These are phyloP conservation scores for Cupressus sempervirens DNA, from an alignment of 75 land plant species.

Conservation along the genomic window DNA sequence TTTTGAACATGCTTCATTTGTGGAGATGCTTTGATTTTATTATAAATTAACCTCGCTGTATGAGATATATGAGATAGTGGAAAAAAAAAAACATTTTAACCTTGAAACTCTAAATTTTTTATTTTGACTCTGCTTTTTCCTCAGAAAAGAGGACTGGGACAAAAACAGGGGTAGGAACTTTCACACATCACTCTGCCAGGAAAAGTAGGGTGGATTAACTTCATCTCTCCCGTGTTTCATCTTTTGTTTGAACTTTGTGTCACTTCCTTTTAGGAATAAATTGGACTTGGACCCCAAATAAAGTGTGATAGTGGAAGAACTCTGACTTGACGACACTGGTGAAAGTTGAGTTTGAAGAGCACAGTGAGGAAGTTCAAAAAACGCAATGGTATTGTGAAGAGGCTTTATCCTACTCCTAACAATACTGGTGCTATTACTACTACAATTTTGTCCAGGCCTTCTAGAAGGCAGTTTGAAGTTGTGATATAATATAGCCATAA, in stretches of 20 bases:
- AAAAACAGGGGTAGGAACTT: no score
- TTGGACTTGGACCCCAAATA: background rate
- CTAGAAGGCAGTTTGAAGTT: background rate
- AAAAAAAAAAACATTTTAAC: background rate
- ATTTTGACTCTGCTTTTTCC: background rate
- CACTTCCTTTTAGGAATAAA: background rate
- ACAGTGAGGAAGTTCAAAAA: no score
- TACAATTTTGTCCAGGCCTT: background rate
- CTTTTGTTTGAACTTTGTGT: background rate
- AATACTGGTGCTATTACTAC: background rate
- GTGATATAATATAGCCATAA: background rate
- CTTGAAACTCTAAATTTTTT: background rate
- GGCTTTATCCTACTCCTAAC: background rate
- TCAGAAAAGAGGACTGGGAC: background rate
- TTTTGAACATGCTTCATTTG: background rate
- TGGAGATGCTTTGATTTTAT: background rate
- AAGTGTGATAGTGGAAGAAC: no score
- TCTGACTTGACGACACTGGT: no score
- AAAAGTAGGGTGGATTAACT: background rate
- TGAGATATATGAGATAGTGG: background rate
- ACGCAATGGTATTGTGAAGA: no score
- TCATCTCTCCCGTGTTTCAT: background rate
- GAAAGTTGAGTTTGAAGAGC: no score
- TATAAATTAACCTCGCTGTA: background rate
- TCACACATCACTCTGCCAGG: background rate